Percentiles rank a stretch among this genome's conserved stretches.
phyloP scores from a whole-genome alignment of 768 basidiomycete species.

The Kockovaella imperatae region DNA sequence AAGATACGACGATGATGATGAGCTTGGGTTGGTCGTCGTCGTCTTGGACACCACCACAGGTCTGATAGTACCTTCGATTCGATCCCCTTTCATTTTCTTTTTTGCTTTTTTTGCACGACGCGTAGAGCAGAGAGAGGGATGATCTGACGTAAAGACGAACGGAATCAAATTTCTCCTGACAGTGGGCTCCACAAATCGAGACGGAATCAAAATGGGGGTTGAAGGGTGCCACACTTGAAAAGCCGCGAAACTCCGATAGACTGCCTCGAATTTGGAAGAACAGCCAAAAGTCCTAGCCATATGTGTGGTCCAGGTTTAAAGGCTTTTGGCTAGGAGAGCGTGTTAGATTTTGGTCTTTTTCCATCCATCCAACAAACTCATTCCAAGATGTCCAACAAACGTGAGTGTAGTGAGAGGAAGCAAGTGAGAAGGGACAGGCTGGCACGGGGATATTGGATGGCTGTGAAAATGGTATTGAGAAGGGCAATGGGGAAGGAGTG shows the following conservation, averaged over 20 bases:
- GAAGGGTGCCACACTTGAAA: no score
- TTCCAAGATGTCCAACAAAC: conserved; percentile 4
- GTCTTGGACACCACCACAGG: neutral
- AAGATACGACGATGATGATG: no score
- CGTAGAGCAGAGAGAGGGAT: neutral
- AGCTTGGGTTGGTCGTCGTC: neutral
- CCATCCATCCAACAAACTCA: neutral
- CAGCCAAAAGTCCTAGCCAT: neutral
- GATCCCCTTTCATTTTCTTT: neutral
- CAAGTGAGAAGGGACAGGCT: neutral
- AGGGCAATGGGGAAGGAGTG: neutral
- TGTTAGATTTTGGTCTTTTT: neutral
- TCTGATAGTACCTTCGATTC: no score
- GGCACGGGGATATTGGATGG: no score
- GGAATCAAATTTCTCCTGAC: no score
- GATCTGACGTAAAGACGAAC: no score
- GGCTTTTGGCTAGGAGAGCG: neutral
- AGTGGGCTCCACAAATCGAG: neutral
- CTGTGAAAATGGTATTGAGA: no score
- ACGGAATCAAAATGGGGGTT: no score
- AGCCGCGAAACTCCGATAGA: neutral
- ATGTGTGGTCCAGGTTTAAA: neutral
- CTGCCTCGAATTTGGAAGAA: neutral
- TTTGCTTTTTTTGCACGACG: conserved; percentile 1
- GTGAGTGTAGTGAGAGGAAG: neutral